These are phyloP conservation scores for Perilla frutescens DNA, from an alignment of 257 asterid species.

Conservation along the genomic window DNA sequence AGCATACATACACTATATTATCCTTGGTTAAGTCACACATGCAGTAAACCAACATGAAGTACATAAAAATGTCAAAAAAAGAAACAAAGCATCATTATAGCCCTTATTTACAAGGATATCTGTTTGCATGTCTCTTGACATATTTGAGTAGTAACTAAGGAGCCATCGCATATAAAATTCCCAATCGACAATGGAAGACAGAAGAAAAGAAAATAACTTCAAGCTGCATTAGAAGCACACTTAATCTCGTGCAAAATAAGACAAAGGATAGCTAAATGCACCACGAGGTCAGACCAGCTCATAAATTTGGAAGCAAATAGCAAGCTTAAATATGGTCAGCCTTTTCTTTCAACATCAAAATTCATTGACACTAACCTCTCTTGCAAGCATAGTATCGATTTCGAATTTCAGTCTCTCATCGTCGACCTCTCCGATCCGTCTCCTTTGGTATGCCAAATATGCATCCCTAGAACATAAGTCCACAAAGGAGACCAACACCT, in stretches of 20 bases:
- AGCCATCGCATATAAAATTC: slow-evolving; percentile 11
- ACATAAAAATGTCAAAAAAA: neutral
- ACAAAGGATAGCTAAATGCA: slow-evolving; percentile 11
- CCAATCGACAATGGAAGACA: neutral
- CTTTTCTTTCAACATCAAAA: slow-evolving; percentile 5
- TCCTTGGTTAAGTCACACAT: slow-evolving; percentile 25
- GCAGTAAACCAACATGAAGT: neutral
- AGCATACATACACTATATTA: neutral
- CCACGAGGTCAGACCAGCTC: slow-evolving; percentile 4
- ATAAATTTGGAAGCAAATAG: neutral
- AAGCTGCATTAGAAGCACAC: slow-evolving; percentile 6
- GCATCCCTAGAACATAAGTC: slow-evolving; percentile 57
- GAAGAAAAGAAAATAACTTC: neutral
- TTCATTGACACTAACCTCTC: slow-evolving; percentile 69
- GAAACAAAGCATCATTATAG: neutral
- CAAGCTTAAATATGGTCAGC: slow-evolving; percentile 2
- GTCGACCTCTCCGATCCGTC: slow-evolving; percentile 72
- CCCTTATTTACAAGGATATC: neutral
- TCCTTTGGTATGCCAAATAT: slow-evolving; percentile 73
- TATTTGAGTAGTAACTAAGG: neutral
- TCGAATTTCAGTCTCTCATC: slow-evolving; percentile 92
- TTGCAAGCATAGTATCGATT: slow-evolving; percentile 78
- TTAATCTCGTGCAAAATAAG: neutral
- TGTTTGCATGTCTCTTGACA: neutral
- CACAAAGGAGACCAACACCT: slow-evolving; percentile 23